Conservation (phyloP, 768 basidiomycete genomes). For the Suillus clintonianus region DNA sequence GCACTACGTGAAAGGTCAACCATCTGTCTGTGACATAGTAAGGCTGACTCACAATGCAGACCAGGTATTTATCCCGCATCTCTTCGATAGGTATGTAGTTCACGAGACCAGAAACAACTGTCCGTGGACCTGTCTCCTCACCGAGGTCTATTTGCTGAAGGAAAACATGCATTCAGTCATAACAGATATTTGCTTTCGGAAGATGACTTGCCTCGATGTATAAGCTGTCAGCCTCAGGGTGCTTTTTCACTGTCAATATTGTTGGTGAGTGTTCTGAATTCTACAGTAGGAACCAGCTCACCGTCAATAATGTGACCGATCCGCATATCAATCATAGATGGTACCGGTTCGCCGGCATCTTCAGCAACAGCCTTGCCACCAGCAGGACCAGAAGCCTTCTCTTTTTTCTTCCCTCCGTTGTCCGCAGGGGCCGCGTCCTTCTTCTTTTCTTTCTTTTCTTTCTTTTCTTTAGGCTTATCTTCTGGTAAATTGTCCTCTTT, state of each 20-base stretch:
- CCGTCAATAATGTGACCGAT: constrained; percentile 93
- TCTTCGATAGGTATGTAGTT: constrained; percentile 95
- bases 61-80: constrained; percentile 81
- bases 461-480: constrained; percentile 46
- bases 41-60: constrained; percentile 67
- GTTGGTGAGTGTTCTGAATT: background rate
- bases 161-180: constrained; percentile 17
- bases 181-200: background rate
- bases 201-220: constrained; percentile 76
- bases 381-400: constrained; percentile 34
- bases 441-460: constrained; percentile 64
- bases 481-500: constrained; percentile 30
- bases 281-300: constrained; percentile 37
- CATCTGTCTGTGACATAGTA: background rate
- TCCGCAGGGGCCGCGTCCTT: constrained; percentile 29
- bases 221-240: constrained; percentile 97
- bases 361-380: constrained; percentile 41
- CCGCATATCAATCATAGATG: constrained; percentile 96
- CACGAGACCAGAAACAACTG: constrained; percentile 95
- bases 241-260: constrained; percentile 72
- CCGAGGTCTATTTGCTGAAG: constrained; percentile 91
- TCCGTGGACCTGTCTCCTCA: constrained; percentile 91
- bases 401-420: constrained; percentile 44
- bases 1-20: constrained; percentile 47
- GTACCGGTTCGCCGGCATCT: constrained; percentile 81